phyloP scores from a whole-genome alignment of 768 basidiomycete genomes.

The Wakefieldia striispora region DNA sequence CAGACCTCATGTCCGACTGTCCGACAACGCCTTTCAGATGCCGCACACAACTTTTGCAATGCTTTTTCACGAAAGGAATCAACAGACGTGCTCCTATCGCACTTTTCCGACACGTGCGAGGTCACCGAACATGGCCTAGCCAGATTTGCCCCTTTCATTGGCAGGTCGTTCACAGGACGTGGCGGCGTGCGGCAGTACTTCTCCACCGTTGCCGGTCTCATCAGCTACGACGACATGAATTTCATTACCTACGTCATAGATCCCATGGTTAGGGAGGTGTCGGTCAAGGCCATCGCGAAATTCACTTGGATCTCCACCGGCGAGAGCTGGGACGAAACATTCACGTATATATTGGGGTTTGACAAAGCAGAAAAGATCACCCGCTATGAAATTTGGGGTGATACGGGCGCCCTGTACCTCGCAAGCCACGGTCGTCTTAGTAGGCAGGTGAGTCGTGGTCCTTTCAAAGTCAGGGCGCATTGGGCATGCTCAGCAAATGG shows the following conservation, averaged over 20 bases:
- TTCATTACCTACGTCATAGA: slow-evolving; percentile 61
- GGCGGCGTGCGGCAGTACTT: slow-evolving; percentile 50
- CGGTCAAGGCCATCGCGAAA: slow-evolving; percentile 48
- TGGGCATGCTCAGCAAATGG: not conserved
- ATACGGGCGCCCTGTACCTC: slow-evolving; percentile 62
- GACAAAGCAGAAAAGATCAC: slow-evolving; percentile 54
- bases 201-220: slow-evolving; percentile 39
- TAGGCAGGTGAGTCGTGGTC: slow-evolving; percentile 6
- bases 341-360: slow-evolving; percentile 59
- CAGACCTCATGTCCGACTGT: too few relatives aligned
- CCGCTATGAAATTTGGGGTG: slow-evolving; percentile 66
- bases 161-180: slow-evolving; percentile 45
- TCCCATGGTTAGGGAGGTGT: slow-evolving; percentile 46
- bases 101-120: slow-evolving; percentile 49
- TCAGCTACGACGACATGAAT: slow-evolving; percentile 50
- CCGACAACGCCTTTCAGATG: slow-evolving; percentile 38
- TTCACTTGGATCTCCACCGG: slow-evolving; percentile 56
- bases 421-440: slow-evolving; percentile 50
- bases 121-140: slow-evolving; percentile 56
- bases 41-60: slow-evolving; percentile 49
- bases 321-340: slow-evolving; percentile 61
- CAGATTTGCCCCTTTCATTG: slow-evolving; percentile 59
- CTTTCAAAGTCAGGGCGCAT: not conserved
- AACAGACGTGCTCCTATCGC: slow-evolving; percentile 42
- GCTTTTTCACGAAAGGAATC: slow-evolving; percentile 48